Base-by-base conservation (phyloP, 208 protist species). In the Crithidia brevicula region DNA sequence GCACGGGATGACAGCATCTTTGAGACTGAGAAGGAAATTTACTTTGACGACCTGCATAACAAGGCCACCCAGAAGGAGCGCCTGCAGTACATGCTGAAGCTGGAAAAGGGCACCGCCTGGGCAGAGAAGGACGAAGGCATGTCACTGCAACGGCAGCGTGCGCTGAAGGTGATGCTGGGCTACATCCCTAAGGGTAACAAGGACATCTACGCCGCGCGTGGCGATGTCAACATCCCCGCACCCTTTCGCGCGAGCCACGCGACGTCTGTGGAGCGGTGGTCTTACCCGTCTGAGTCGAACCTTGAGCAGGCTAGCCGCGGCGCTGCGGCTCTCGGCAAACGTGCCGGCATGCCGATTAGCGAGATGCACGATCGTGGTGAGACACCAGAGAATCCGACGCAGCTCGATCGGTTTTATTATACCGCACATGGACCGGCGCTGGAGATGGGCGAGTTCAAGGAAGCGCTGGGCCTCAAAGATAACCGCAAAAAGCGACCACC, bases 361-460 rank as follows among this genome's bases (percentile, higher is more conserved):
- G 88, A 93, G 27, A 96, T 96, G 90, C 90, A 96, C 70, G 90
- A 93, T 68, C 49, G 57, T n/a, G 83, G 83, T 57, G 90, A 96
- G 59, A 92, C 87, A 15, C 66, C 83, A 2, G 90, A 93, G 58
- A 90, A 90, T 62, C 82, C 87, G n/a, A 86, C 82, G 18, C 79
- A 81, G 60, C 77, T 96, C 20, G 86, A 93, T 47, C 87, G 84
- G 40, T 93, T 92, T 74, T 96, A 93, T 73, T 96, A 96, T 74
- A 64, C 73, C 9, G 72, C 88, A 34, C 79, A 91, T 43, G 90
- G 90, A 0, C 82, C 90, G 5, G 90, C 90, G 31, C 72, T 96
- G 40, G 88, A 93, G 71, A 81, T 90, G 36, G 90, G 90, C 61
- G 88, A 90, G 73, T 74, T 96, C 36, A 96, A 96, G 78, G 87